Evolutionary conservation across 2,329 filamentous ascomycete species (phyloP), one percentile per base, ranked within the genome.

Genomic region (Blastomyces gilchristii): DNA sequence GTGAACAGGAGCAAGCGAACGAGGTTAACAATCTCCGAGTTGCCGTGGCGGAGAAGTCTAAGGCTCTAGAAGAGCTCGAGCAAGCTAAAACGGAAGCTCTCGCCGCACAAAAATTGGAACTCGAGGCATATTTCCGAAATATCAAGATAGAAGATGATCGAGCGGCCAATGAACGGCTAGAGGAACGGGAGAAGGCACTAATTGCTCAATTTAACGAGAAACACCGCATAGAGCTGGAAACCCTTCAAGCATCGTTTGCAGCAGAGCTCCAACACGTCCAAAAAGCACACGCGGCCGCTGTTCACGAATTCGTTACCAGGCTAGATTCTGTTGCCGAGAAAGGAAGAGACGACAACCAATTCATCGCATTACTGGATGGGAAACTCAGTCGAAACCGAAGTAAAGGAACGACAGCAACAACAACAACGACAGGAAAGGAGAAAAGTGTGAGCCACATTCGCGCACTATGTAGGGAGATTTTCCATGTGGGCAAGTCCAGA

Each of bases 251-350:
- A 34, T 59, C 58, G 11, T 59, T 47, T 37, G 58, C 43, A 9
- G 9, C 28, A 8, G 58, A 59, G 28, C 58, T 59, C 6, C 58
- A 59, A n/a, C 43, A 59, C 9, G 37, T 59, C 41, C 58, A 59
- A n/a, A 37, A 28, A 3, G 58, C 58, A 12, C 58, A 59, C n/a
- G 58, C 58, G 5, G 58, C 58, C 7, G 58, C 58, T n/a, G 8
- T 59, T n/a, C 58, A 59, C 43, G 58, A 59, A 4, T 59, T 59
- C 58, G 8, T 59, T 37, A 25, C 25, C 16, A 59, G 43, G 45
- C 9, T 59, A 49, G 58, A 58, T 5, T 12, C n/a, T 22, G 45
- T 31, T 2, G 5, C 39, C 11, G 57, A 47, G 41, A 47, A 59
- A 28, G 14, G 9, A 25, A 49, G 28, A n/a, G 41, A 59, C 18